Conservation (phyloP, 148 eudicot species). For the Mesembryanthemum crystallinum region DNA sequence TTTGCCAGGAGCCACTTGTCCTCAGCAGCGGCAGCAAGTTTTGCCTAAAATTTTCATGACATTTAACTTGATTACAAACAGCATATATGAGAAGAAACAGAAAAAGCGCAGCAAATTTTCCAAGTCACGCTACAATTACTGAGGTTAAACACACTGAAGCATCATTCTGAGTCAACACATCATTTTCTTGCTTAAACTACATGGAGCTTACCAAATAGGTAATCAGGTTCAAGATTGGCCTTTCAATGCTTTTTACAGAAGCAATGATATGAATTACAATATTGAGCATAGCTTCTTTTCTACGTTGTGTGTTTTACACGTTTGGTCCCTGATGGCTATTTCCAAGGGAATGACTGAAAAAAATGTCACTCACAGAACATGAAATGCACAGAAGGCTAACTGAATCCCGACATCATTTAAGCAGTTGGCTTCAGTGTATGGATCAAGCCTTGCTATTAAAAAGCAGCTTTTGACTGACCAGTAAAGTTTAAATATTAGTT, state of each 20-base stretch:
- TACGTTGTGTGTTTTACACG: not conserved
- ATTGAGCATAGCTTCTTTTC: not conserved
- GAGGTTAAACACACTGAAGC: not conserved
- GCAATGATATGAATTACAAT: not conserved
- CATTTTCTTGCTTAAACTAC: not conserved
- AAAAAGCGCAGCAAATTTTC: not conserved
- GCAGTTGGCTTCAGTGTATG: not conserved
- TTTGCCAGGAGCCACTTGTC: slow-evolving; percentile 88
- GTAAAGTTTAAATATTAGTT: not conserved
- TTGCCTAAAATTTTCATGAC: slow-evolving; percentile 55
- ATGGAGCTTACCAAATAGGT: not conserved
- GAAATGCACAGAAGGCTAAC: not conserved
- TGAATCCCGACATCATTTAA: not conserved
- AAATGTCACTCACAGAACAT: not conserved
- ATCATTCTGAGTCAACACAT: not conserved
- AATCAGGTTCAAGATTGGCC: not conserved
- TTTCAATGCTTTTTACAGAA: not conserved
- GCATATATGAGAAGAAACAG: not conserved
- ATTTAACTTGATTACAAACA: slow-evolving; percentile 11
- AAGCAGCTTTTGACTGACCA: not conserved
- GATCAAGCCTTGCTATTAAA: not conserved
- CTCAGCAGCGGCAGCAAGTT: slow-evolving; percentile 67
- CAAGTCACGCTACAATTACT: not conserved
- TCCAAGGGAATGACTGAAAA: not conserved
- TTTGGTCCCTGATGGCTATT: not conserved